Percentiles rank a stretch among this genome's conserved stretches.
phyloP scores from a whole-genome alignment of 2,329 filamentous ascomycete genomes.

The Coniochaeta sp. region DNA sequence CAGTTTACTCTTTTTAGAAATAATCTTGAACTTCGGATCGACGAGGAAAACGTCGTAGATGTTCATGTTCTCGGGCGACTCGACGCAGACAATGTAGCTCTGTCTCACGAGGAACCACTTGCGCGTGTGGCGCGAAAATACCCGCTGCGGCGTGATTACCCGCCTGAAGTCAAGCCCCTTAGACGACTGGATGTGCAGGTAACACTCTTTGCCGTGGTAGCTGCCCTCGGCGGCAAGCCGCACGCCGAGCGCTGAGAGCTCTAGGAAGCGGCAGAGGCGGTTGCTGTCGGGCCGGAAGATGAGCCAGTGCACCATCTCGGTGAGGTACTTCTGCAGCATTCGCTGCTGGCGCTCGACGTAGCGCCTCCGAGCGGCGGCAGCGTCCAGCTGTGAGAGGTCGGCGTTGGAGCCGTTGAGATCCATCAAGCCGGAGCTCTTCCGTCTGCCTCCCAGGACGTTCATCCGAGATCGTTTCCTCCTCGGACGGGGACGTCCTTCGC shows the following conservation, averaged over 20 bases:
- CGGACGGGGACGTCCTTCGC: constrained; percentile 42
- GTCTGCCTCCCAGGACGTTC: constrained; percentile 44
- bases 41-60: constrained; percentile 99
- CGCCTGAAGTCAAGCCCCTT: constrained; percentile 83
- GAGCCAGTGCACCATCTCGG: constrained; percentile 90
- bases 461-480: constrained; percentile 45
- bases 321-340: constrained; percentile 82
- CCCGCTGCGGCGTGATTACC: constrained; percentile 68
- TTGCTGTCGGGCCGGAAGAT: constrained; percentile 97
- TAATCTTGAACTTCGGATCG: constrained; percentile 77
- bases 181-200: constrained; percentile 82
- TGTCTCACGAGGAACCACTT: constrained; percentile 99
- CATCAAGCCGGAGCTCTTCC: constrained; percentile 43
- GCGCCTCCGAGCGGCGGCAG: constrained; percentile 46
- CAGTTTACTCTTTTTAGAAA: constrained; percentile 60
- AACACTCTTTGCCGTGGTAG: constrained; percentile 96
- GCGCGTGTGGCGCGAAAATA: constrained; percentile 76
- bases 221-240: constrained; percentile 90
- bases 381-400: constrained; percentile 43
- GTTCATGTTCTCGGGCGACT: constrained; percentile 96
- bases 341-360: constrained; percentile 79
- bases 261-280: constrained; percentile 88
- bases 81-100: constrained; percentile 96
- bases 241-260: constrained; percentile 88
- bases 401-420: constrained; percentile 38